These are phyloP conservation scores for Thielaviopsis euricoi DNA, from an alignment of 2,329 filamentous ascomycete species.

Conservation along the genomic window DNA sequence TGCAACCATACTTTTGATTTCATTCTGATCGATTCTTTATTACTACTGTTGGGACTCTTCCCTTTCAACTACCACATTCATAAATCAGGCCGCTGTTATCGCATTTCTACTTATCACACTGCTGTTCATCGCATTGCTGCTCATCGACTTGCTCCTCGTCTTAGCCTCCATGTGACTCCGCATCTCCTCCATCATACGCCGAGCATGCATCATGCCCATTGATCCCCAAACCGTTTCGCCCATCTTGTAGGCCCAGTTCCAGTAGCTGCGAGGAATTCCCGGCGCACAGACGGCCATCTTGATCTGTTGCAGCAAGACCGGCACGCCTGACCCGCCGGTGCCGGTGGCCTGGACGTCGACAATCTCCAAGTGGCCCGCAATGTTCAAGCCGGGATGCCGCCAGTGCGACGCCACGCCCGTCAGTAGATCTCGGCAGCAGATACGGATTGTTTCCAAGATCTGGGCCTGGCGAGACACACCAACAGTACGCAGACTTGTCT, in stretches of 20 bases:
- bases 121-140: too few species aligned
- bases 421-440: constrained; percentile 27
- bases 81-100: too few species aligned
- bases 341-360: constrained; percentile 24
- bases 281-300: constrained; percentile 30
- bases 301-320: constrained; percentile 32
- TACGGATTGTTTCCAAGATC: constrained; percentile 21
- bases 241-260: constrained; percentile 27
- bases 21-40: too few species aligned
- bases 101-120: too few species aligned
- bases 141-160: too few species aligned
- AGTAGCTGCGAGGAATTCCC: constrained; percentile 25
- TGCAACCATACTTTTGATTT: too few species aligned
- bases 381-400: constrained; percentile 25
- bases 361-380: not conserved
- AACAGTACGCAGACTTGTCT: constrained; percentile 14
- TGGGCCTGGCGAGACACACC: constrained; percentile 16
- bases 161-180: not conserved
- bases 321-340: constrained; percentile 30
- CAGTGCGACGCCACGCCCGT: constrained; percentile 33
- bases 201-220: constrained; percentile 35
- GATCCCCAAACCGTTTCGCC: constrained; percentile 33
- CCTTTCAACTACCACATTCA: too few species aligned
- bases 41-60: too few species aligned
- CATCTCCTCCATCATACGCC: constrained; percentile 21